Evolutionary conservation across 1,284 basidiomycete species (phyloP), one percentile per base, ranked within the genome.

Genomic region (Rhodotorula sp.): DNA sequence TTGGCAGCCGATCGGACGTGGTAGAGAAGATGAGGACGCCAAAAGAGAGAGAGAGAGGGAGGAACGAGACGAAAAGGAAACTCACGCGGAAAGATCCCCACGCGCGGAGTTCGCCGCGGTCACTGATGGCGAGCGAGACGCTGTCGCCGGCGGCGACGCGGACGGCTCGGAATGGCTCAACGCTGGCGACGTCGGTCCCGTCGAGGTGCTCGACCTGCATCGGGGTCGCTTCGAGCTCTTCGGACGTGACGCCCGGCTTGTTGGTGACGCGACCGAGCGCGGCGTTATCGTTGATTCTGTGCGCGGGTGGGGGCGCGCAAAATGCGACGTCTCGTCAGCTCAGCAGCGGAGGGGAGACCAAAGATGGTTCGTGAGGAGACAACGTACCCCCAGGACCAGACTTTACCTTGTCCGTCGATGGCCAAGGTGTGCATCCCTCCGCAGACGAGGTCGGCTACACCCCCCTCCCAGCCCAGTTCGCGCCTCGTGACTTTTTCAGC

Each of bases 41-140:
- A 42, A 42, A 42, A 42, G 37, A 18, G 26, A 1, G 57, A 18
- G 14, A 4, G 54, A 17, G 49, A 55, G 55, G n/a, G n/a, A 4
- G 30, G 7, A 14, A 5, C 46, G 22, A 6, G 12, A 18, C n/a
- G n/a, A 20, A 29, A 22, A 24, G n/a, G 24, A 48, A 26, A 84
- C 91, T 78, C 80, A 94, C 94, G 58, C 92, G 85, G 84, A 96
- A 97, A 65, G 89, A 89, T 49, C 94, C 94, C 94, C 94, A 97
- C 20, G 91, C 90, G 63, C 89, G 84, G 33, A 96, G 82, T 71
- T 91, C 87, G 55, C 94, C 82, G 65, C 83, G 81, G 5, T 78
- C 76, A 6, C 69, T 71, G 67, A 84, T 79, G 30, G 82, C 79
- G n/a, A 77, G 66, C 4, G 73, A 73, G 45, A 84, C 75, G 26